phyloP scores from a whole-genome alignment of 2,329 filamentous ascomycete species.

The Fusarium camptoceras region DNA sequence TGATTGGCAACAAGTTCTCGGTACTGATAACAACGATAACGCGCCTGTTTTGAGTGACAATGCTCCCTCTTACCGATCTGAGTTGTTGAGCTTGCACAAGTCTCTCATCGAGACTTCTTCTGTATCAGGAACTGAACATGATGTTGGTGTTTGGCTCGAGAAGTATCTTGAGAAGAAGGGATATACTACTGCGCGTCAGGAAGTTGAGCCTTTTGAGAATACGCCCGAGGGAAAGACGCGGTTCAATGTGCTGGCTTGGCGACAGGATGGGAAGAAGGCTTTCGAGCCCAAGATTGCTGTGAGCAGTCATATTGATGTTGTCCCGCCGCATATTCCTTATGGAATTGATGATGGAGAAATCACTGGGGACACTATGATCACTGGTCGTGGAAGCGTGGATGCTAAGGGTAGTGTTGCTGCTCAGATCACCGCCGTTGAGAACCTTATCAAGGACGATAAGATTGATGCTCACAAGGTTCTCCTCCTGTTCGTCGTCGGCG shows the following conservation, averaged over 20 bases:
- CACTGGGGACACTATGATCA: conserved; percentile 65
- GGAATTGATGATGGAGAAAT: conserved; percentile 62
- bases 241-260: conserved; percentile 83
- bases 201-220: conserved; percentile 51
- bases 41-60: conserved; percentile 14
- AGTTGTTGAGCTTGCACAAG: conserved; percentile 78
- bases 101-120: conserved; percentile 81
- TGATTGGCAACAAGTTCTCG: conserved; percentile 26
- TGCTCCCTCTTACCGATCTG: conserved; percentile 55
- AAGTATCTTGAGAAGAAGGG: conserved; percentile 68
- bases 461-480: conserved; percentile 65
- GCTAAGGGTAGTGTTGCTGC: conserved; percentile 78
- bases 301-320: conserved; percentile 84
- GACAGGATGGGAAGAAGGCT: conserved; percentile 52
- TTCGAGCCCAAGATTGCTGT: conserved; percentile 71
- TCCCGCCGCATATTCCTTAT: conserved; percentile 80
- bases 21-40: background rate
- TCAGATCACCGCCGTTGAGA: conserved; percentile 75
- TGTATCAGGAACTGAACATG: conserved; percentile 74
- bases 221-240: conserved; percentile 46
- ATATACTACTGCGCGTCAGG: conserved; percentile 59
- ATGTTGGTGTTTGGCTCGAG: conserved; percentile 75
- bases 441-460: conserved; percentile 59
- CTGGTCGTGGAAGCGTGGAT: conserved; percentile 80
- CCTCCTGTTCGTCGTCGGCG: conserved; percentile 80